Evolutionary conservation across 768 basidiomycete genomes (phyloP), one percentile per base, ranked within the genome.

Genomic region (Hygrophorus russula): DNA sequence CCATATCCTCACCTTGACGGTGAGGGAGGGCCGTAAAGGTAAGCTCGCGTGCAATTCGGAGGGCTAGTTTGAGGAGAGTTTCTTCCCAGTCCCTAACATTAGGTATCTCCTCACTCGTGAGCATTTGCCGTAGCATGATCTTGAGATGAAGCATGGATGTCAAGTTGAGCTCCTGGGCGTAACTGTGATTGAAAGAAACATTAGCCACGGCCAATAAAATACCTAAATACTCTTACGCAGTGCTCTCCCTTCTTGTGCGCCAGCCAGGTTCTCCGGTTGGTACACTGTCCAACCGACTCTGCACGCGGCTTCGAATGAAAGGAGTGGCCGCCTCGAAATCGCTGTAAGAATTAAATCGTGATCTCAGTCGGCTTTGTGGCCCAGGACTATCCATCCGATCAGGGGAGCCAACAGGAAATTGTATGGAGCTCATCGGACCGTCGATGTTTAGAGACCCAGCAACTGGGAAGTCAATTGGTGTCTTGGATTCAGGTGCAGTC

Each of bases 1-100:
- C 96, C 80, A 97, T 92, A 49, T 89, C 86, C 52, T 91, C 87
- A 1, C 90, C 90, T 56, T 88, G 81, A 4, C 81, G 74, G 50
- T 88, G 80, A 39, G 73, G 70, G 18, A 71, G 58, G 5, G 71
- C 55, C 2, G 82, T 83, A 57, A 91, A 88, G 0, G 87, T 84
- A 46, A 93, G 68, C 44, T 89, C 86, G 15, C 80, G 78, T 2
- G 92, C 88, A 35, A 94, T 86, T 32, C 83, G 79, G 37, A 97
- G 74, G 1, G 93, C 80, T 13, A 98, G 68, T 51, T 71, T 79
- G 38, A 90, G 69, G 8, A 99, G 67, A 0, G 78, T 80, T 44
- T 82, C 80, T 57, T 92, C 88, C 96, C 96, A 99, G 51, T 92
- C 83, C 44, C 67, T 71, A 38, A 85, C 60, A 49, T 93, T 81